A percentile compares a stretch with the other conserved stretches of the same genome.
Conservation (phyloP, 2,329 filamentous ascomycete species). For the Aspergillus pseudoterreus region DNA sequence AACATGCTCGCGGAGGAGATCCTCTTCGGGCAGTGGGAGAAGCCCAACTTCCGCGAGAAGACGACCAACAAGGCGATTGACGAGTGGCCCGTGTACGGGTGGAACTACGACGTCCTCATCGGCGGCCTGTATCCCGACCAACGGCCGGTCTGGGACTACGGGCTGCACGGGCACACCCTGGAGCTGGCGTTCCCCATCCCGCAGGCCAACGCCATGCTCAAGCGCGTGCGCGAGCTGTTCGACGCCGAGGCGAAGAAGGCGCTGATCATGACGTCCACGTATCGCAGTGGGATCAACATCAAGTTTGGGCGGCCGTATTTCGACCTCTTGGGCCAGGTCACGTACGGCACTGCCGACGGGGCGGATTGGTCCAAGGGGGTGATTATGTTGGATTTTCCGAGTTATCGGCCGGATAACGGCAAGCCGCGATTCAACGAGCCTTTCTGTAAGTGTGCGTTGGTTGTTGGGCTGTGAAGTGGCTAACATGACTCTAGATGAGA, state of each 20-base stretch:
- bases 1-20: constrained; percentile 13
- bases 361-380: constrained; percentile 11
- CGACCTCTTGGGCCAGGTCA: constrained; percentile 11
- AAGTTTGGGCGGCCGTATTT: constrained; percentile 12
- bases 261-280: constrained; percentile 11
- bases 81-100: constrained; percentile 11
- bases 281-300: constrained; percentile 12
- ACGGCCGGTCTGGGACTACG: constrained; percentile 10
- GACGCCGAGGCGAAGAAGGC: constrained; percentile 8
- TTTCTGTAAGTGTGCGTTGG: constrained; percentile 1
- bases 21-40: constrained; percentile 8
- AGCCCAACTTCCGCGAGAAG: constrained; percentile 12
- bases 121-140: constrained; percentile 11
- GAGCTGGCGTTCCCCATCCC: constrained; percentile 10
- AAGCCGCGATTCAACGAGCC: constrained; percentile 9
- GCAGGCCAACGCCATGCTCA: constrained; percentile 6
- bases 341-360: constrained; percentile 10
- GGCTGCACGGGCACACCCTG: constrained; percentile 6
- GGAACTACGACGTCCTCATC: constrained; percentile 13
- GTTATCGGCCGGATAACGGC: constrained; percentile 6
- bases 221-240: constrained; percentile 8
- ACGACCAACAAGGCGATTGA: constrained; percentile 8
- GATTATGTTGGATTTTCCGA: constrained; percentile 13
- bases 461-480: neutral
- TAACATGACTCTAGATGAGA: constrained; percentile 7